Evolutionary conservation across 495 filamentous ascomycete species (phyloP).

Genomic region (Thozetella sp.): DNA sequence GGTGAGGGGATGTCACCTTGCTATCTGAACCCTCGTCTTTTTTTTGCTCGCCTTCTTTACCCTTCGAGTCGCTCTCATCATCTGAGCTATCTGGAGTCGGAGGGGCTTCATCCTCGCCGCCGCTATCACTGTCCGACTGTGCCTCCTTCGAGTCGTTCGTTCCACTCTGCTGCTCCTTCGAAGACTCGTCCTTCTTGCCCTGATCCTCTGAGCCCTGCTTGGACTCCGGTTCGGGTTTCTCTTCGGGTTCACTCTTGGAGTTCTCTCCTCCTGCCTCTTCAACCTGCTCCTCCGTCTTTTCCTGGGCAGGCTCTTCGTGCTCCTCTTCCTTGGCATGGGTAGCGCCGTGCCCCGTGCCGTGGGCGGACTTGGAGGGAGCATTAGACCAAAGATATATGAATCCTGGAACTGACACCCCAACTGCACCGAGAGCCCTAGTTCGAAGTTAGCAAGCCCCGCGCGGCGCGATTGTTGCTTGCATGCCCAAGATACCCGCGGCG

Average conservation of each 20-base stretch:
- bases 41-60: constrained; percentile 6
- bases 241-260: background rate
- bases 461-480: background rate
- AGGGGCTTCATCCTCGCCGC: constrained; percentile 1
- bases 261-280: background rate
- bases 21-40: constrained; percentile 1
- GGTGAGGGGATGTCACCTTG: too few relatives aligned
- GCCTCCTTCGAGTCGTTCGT: background rate
- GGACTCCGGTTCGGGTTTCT: background rate
- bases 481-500: background rate
- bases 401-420: constrained; percentile 14
- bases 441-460: background rate
- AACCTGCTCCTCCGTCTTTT: constrained; percentile 16
- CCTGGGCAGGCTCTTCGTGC: constrained; percentile 21
- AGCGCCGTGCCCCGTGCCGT: background rate
- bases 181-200: background rate
- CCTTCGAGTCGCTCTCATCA: background rate
- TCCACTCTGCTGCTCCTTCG: background rate
- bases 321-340: background rate
- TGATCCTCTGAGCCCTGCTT: background rate
- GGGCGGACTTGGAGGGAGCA: background rate
- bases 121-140: constrained; percentile 6
- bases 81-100: constrained; percentile 5
- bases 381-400: constrained; percentile 5
- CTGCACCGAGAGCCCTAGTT: constrained; percentile 16